A percentile compares a stretch with the other conserved stretches of the same genome.
Conservation (phyloP, 495 filamentous ascomycete species). For the Hypoxylon intermedium region DNA sequence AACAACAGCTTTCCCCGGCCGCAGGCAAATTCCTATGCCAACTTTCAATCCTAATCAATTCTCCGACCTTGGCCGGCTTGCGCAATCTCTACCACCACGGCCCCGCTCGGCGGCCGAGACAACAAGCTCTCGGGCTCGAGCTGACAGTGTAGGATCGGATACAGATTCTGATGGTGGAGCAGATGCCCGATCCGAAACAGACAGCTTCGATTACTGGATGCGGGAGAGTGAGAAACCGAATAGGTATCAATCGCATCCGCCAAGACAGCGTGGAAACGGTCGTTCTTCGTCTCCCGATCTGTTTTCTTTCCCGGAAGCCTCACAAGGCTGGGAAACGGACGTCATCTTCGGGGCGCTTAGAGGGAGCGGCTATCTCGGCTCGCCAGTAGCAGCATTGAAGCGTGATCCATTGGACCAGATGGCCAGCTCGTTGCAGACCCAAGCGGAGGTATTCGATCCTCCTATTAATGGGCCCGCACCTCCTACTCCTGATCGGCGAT, state of each 20-base stretch:
- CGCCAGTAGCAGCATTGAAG: slow-evolving; percentile 39
- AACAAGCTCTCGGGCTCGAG: slow-evolving; percentile 40
- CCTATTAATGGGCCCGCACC: slow-evolving; percentile 31
- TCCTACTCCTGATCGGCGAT: slow-evolving; percentile 51
- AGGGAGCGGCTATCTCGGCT: slow-evolving; percentile 46
- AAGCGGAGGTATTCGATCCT: slow-evolving; percentile 37
- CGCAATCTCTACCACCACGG: slow-evolving; percentile 36
- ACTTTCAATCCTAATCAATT: slow-evolving; percentile 13
- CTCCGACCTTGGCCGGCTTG: slow-evolving; percentile 34
- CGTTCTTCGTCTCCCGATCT: slow-evolving; percentile 52
- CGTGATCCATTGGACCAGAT: slow-evolving; percentile 50
- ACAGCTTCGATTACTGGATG: slow-evolving; percentile 55
- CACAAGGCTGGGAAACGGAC: slow-evolving; percentile 50
- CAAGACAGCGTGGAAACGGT: slow-evolving; percentile 27
- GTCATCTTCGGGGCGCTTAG: slow-evolving; percentile 52
- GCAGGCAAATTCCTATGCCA: slow-evolving; percentile 20
- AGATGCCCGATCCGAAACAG: slow-evolving; percentile 46
- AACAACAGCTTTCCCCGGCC: slow-evolving; percentile 40
- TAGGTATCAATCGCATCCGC: slow-evolving; percentile 32
- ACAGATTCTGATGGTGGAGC: slow-evolving; percentile 44
- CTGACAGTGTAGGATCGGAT: slow-evolving; percentile 47
- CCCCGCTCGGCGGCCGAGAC: slow-evolving; percentile 45
- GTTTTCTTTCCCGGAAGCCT: slow-evolving; percentile 52
- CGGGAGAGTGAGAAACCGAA: slow-evolving; percentile 51
- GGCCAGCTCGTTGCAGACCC: slow-evolving; percentile 42